Base-by-base conservation (phyloP, 305 asterid species). In the Euphrasia arctica region DNA sequence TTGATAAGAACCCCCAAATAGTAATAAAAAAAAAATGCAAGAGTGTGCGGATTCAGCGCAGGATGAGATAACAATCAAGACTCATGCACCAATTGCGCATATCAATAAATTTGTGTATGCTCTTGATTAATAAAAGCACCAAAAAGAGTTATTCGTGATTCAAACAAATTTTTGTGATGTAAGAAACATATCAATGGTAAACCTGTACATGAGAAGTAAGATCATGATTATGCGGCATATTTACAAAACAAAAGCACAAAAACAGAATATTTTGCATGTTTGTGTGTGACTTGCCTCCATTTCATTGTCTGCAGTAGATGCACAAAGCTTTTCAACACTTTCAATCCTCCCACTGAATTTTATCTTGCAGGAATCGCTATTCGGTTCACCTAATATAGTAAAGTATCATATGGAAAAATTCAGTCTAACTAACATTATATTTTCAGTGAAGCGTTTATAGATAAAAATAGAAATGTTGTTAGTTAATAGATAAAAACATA, bases 381-480 rank as follows among this genome's bases (percentile, higher is more conserved):
- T 74, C 54, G 56, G 74, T 68, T 72, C 74, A 77, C 78, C 88
- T 85, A 63, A 18, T 49, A 62, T 41, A 49, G 32, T 49, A 61
- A 34, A 48, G 39, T 14, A 9, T 51, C 36, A n/a, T 49, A 42
- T 47, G 2, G 58, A 71, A 58, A 22, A 43, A 39, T n/a, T 50
- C 12, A 60, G 47, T 41, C 5, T 10, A 41, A 34, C 7, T 39
- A 34, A 4, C 25, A 14, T 59, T 29, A 25, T 12, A 39, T 9
- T 41, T 43, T 60, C 55, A 62, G 12, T 43, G 4, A 13, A 62
- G 31, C 5, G 8, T 18, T 13, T 47, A 7, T 10, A 62, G 59
- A 49, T 57, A 55, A 55, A 42, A 29, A 27, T 10, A 13, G n/a
- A 49, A 57, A 56, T n/a, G 36, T 4, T 15, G 11, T 1, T 11